Base-by-base conservation (phyloP, 1,284 basidiomycete genomes). In the Athelia psychrophila region DNA sequence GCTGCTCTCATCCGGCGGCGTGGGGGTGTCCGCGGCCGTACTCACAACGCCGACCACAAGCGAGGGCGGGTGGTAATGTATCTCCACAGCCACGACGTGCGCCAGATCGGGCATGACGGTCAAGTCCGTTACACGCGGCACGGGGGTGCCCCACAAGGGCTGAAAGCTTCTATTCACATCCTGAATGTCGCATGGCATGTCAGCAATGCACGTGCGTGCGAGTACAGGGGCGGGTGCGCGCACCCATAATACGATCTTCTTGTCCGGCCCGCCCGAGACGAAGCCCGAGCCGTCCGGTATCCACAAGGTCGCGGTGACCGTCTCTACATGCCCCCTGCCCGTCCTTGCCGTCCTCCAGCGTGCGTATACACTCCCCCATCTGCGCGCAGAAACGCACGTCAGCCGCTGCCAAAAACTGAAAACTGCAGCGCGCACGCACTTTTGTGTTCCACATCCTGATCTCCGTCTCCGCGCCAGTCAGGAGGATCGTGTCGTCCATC, bases 171-270 rank as follows among this genome's bases (percentile, higher is more conserved):
- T n/a, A n/a, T n/a, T n/a, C n/a, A n/a, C n/a, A n/a, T n/a, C n/a
- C n/a, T n/a, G n/a, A n/a, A n/a, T n/a, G n/a, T n/a, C n/a, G n/a
- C n/a, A n/a, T n/a, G n/a, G n/a, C n/a, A n/a, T n/a, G n/a, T n/a
- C n/a, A n/a, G n/a, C n/a, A n/a, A n/a, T n/a, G n/a, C n/a, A n/a
- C n/a, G n/a, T n/a, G n/a, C n/a, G n/a, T n/a, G n/a, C n/a, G n/a
- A n/a, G n/a, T n/a, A n/a, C n/a, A n/a, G n/a, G n/a, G n/a, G n/a
- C n/a, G n/a, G n/a, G 53, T 87, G 80, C 49, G 78, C 73, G 59
- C 90, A n/a, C 94, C 92, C 95, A 98, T 57, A 90, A 83, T 40
- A 91, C 81, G 51, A 99, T 85, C 68, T 86, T 88, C 57, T 86
- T 84, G 68, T 99, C 96, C 70, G 97, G 78, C 38, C 90, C 91